Base-by-base conservation (phyloP, 805 yeast genomes). In the Komagataella populi region DNA sequence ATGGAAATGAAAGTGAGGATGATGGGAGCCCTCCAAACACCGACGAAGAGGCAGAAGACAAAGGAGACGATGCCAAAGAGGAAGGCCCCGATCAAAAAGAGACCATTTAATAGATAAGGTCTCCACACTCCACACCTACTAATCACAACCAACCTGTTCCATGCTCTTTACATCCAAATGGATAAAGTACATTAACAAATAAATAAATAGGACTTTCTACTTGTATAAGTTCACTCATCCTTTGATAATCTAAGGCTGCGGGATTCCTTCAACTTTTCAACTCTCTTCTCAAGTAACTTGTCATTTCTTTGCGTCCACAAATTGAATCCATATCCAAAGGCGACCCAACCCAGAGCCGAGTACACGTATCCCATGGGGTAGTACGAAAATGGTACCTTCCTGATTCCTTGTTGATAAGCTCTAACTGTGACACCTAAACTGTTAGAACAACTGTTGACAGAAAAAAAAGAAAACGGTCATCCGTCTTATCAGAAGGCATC, bases 331-430 rank as follows among this genome's bases (percentile, higher is more conserved):
- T 70, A 70, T 0, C 77, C 77, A 36, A 71, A 50, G 1, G 66
- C 73, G 4, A 69, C 65, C 71, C 76, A 71, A 52, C 69, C 61
- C 5, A 66, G 73, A n/a, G 71, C 76, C 16, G 76, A 71, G 52
- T 64, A 66, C 4, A 67, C 64, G 53, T 69, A 72, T 16, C 74
- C 77, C 53, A 64, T 50, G 48, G 72, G 74, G 50, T 65, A 62
- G 52, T 61, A 60, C 4, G 62, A 52, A 53, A 67, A 57, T 24
- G 76, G 72, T 52, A 66, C 68, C 55, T 70, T 68, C 56, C 70
- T 63, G 30, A 73, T 60, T 43, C 76, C 77, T 53, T 69, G 54
- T 58, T 73, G 77, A 56, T 68, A 68, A 3, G 70, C 72, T 63
- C 77, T 71, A 10, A 68, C 73, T 44, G 65, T 59, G 36, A 67